Evolutionary conservation across 768 basidiomycete species (phyloP), one percentile per base, ranked within the genome.

Genomic region (Trametes punicea): DNA sequence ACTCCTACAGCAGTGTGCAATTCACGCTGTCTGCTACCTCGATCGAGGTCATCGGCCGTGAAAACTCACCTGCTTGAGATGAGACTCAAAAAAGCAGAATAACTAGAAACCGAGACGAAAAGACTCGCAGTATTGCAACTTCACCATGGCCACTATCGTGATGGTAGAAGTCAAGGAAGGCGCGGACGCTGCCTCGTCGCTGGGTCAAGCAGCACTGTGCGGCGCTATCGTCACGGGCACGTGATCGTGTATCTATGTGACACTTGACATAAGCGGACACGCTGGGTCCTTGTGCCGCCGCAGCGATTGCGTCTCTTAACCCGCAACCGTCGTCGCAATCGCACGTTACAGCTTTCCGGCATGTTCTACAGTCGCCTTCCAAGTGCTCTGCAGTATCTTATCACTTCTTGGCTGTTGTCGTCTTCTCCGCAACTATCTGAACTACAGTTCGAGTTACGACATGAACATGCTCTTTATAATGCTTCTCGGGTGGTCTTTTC

Each of bases 361-460:
- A 65, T 65, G 64, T 55, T 64, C 26, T 62, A 54, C 48, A 59
- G 58, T 39, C 16, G 64, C 4, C 56, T 70, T 3, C 69, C 67
- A 0, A 55, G 31, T 16, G 58, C 67, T 15, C 54, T 70, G 2
- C 62, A 63, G 34, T 60, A 63, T 18, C 60, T 70, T 2, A 46
- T 67, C 2, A 46, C 61, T 15, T 61, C 67, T 11, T 62, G 58
- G 34, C 39, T 69, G 16, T 58, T 55, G 51, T n/a, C 53, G 1
- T 34, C 55, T 18, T 23, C 25, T 21, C 11, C 42, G 8, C 38
- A 25, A n/a, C 16, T 33, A 9, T 31, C 36, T 16, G 11, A 45
- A 21, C 64, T 87, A 6, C 76, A 73, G 29, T 89, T 90, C 69
- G 78, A 77, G 29, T 75, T 89, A 21, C 83, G 87, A 31, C 87